These are phyloP conservation scores for Epichloe coenophiala DNA, from an alignment of 2,329 filamentous ascomycete genomes.

Conservation along the genomic window DNA sequence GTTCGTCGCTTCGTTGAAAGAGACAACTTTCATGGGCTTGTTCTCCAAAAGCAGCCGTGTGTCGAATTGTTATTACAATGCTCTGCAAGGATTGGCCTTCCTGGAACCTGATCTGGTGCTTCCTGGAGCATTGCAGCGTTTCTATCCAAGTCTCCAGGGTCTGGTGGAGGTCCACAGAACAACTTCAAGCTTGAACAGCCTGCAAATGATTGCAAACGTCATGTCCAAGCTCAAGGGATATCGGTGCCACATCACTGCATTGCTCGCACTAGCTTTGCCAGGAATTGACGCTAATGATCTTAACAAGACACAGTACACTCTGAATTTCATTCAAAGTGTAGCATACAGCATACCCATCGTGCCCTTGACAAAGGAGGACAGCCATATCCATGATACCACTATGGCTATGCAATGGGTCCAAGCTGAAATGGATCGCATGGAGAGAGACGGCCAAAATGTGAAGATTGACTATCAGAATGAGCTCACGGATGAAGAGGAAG, in stretches of 20 bases:
- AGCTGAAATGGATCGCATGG: constrained; percentile 85
- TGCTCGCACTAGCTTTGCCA: constrained; percentile 83
- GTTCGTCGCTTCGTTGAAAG: constrained; percentile 78
- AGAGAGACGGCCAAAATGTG: constrained; percentile 71
- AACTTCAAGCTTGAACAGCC: constrained; percentile 77
- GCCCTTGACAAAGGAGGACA: constrained; percentile 48
- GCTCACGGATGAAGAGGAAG: constrained; percentile 74
- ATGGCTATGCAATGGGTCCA: constrained; percentile 89
- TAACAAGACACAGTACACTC: constrained; percentile 86
- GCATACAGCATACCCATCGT: constrained; percentile 93
- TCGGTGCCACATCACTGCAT: constrained; percentile 84
- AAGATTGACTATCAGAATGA: constrained; percentile 75
- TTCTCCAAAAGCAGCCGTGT: constrained; percentile 91
- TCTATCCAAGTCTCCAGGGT: constrained; percentile 93
- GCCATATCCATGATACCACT: constrained; percentile 56
- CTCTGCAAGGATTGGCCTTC: constrained; percentile 78
- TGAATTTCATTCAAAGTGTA: constrained; percentile 90
- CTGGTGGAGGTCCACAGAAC: constrained; percentile 95
- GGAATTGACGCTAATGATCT: constrained; percentile 97
- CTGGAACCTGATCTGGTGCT: constrained; percentile 85
- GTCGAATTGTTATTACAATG: constrained; percentile 82
- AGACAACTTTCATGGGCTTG: constrained; percentile 96
- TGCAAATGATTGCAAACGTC: constrained; percentile 83
- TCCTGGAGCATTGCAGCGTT: constrained; percentile 84
- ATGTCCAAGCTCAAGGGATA: constrained; percentile 94